Evolutionary conservation across 1,284 basidiomycete species (phyloP).

Genomic region (Singerocomus inundabilis): DNA sequence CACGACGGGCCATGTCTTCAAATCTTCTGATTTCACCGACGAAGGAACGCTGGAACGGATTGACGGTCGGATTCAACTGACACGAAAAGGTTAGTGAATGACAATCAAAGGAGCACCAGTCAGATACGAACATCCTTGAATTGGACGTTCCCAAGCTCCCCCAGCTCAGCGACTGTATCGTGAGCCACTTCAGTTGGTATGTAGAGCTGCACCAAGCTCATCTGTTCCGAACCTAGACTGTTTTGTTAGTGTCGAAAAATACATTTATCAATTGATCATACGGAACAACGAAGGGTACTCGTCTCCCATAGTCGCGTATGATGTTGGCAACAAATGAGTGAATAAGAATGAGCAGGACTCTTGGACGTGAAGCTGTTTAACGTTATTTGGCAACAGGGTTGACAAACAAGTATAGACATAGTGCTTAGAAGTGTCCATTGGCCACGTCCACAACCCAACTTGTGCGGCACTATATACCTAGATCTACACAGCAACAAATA

Average conservation of each 20-base stretch:
- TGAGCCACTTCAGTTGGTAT: constrained; percentile 98
- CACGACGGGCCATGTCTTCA: constrained; percentile 93
- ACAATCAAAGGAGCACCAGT: neutral
- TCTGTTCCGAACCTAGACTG: constrained; percentile 81
- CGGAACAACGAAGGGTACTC: constrained; percentile 85
- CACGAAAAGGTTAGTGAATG: constrained; percentile 8
- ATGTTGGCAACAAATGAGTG: neutral
- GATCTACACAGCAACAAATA: neutral
- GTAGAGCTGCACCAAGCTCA: constrained; percentile 98
- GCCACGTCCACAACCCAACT: neutral
- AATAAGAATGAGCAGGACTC: neutral
- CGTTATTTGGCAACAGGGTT: constrained; percentile 21
- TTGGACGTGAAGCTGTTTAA: constrained; percentile 17
- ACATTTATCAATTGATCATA: constrained; percentile 30
- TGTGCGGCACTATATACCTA: neutral
- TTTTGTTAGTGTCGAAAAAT: constrained; percentile 5
- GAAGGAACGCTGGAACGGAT: constrained; percentile 98
- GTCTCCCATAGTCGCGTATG: constrained; percentile 50
- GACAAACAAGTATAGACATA: too few species aligned
- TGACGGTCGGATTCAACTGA: constrained; percentile 91
- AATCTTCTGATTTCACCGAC: constrained; percentile 93
- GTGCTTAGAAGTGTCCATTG: too few species aligned
- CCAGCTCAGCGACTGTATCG: constrained; percentile 93
- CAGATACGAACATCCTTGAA: constrained; percentile 86
- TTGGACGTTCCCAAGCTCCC: constrained; percentile 93